A percentile compares a stretch with the other conserved stretches of the same genome.
These are phyloP conservation scores for Carpinus fangiana DNA, from an alignment of 306 rosid species.

Conservation along the genomic window DNA sequence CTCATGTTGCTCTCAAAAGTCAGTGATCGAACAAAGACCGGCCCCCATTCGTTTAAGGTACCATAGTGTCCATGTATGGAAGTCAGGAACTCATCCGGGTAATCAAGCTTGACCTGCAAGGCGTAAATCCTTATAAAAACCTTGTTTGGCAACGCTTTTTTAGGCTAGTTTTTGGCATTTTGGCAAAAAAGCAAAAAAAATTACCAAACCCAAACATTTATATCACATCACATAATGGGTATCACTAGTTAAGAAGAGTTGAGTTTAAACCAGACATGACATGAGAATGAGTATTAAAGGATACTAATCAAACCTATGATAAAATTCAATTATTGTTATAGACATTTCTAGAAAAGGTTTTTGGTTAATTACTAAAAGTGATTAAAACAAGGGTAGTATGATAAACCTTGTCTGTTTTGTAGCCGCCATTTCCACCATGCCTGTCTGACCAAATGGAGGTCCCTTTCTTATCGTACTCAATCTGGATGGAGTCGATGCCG, in stretches of 20 bases:
- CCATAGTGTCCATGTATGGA: slow-evolving; percentile 69
- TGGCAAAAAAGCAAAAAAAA: no score
- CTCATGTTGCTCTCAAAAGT: slow-evolving; percentile 59
- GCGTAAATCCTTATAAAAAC: background rate
- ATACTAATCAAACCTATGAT: background rate
- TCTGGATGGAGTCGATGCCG: slow-evolving; percentile 26
- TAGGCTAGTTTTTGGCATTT: no score
- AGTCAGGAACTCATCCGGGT: slow-evolving; percentile 62
- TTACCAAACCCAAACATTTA: no score
- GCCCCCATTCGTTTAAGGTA: slow-evolving; percentile 42
- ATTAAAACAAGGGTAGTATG: background rate
- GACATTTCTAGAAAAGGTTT: background rate
- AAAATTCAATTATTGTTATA: background rate
- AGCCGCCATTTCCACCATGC: slow-evolving; percentile 34
- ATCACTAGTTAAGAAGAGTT: no score
- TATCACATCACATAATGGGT: no score
- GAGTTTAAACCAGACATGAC: no score
- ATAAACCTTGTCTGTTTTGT: slow-evolving; percentile 48
- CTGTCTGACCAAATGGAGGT: slow-evolving; percentile 22
- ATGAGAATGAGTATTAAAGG: no score
- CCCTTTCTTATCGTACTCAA: slow-evolving; percentile 27
- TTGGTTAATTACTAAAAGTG: background rate
- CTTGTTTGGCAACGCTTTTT: no score
- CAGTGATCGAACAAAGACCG: slow-evolving; percentile 51
- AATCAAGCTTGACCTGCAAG: slow-evolving; percentile 60